A percentile compares a stretch with the other conserved stretches of the same genome.
Evolutionary conservation across 2,329 filamentous ascomycete genomes (phyloP).

Genomic region (Trichoderma guizhouense): DNA sequence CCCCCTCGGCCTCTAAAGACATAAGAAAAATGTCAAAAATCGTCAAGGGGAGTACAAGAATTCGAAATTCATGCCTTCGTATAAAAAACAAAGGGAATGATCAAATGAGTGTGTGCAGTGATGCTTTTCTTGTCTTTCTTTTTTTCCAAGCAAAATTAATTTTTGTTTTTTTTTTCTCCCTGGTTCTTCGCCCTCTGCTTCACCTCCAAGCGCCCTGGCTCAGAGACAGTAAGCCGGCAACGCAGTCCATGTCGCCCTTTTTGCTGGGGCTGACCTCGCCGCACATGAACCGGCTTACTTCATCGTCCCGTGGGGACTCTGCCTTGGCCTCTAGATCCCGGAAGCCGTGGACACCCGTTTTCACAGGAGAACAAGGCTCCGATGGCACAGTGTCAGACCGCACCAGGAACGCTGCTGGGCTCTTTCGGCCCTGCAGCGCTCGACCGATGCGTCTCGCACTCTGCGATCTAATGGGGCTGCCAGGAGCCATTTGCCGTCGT

Average conservation of each 20-base stretch:
- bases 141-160: neutral
- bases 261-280: conserved; percentile 65
- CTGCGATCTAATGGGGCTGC: conserved; percentile 27
- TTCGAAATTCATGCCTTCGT: conserved; percentile 1
- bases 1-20: neutral
- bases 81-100: neutral
- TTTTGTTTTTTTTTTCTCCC: neutral
- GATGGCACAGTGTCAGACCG: conserved; percentile 43
- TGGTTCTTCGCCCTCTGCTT: neutral
- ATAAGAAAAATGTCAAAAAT: neutral
- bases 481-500: conserved; percentile 37
- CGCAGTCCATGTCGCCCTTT: conserved; percentile 79
- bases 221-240: conserved; percentile 82
- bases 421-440: conserved; percentile 40
- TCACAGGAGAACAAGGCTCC: conserved; percentile 31
- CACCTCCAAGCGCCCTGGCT: conserved; percentile 89
- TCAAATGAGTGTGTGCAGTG: neutral
- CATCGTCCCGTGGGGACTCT: conserved; percentile 41
- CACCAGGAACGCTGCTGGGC: conserved; percentile 31
- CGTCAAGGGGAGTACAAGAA: neutral
- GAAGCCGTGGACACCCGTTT: conserved; percentile 47
- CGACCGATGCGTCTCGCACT: conserved; percentile 43
- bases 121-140: neutral
- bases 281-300: conserved; percentile 72
- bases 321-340: conserved; percentile 41